A percentile compares a stretch with the other conserved stretches of the same genome.
These are phyloP conservation scores for Eutrema japonicum DNA, from an alignment of 345 rosid species.

Conservation along the genomic window DNA sequence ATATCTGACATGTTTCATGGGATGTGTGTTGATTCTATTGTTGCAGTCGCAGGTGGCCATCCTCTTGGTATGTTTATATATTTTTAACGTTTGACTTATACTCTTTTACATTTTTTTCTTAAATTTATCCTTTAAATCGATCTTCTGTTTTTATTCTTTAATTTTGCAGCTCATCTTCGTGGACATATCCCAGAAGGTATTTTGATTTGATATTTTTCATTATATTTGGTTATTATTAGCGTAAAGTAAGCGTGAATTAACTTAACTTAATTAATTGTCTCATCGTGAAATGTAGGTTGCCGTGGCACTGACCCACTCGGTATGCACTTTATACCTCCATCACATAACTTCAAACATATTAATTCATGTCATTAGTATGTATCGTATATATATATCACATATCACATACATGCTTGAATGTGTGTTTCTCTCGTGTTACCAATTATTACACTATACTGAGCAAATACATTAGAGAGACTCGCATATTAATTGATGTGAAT, in stretches of 20 bases:
- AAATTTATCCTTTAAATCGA: neutral
- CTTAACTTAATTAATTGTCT: neutral
- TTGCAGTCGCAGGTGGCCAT: conserved; percentile 7
- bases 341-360: neutral
- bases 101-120: neutral
- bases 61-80: conserved; percentile 2
- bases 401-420: neutral
- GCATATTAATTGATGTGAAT: too few species aligned
- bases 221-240: too few species aligned
- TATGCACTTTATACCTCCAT: conserved; percentile 2
- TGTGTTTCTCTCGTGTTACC: too few species aligned
- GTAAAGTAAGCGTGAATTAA: neutral
- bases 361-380: neutral
- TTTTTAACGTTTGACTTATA: neutral
- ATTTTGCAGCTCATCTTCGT: conserved; percentile 25
- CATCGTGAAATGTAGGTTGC: neutral
- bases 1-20: conserved; percentile 21
- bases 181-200: conserved; percentile 14
- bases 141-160: neutral
- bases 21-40: conserved; percentile 11
- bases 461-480: too few species aligned
- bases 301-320: conserved; percentile 23
- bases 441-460: too few species aligned
- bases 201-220: neutral
- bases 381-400: neutral